Evolutionary conservation across 768 basidiomycete genomes (phyloP).

Genomic region (Guyanaporus albipodus): DNA sequence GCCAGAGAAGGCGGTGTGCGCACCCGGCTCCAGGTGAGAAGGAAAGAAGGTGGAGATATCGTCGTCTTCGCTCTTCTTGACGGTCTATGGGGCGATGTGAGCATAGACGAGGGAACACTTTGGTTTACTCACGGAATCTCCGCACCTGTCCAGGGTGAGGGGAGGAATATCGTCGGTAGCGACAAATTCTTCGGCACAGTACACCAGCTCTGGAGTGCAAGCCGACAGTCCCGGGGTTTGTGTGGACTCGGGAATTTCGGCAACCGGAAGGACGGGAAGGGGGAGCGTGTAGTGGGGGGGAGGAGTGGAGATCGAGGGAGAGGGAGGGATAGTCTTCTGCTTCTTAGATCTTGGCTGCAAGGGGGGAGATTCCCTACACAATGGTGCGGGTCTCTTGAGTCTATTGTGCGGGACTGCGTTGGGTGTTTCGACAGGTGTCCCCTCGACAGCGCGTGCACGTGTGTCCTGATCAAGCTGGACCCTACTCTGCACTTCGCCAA

Average conservation of each 20-base stretch:
- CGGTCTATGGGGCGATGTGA: slow-evolving; percentile 15
- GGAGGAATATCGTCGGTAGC: slow-evolving; percentile 35
- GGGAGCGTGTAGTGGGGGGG: background rate
- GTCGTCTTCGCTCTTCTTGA: slow-evolving; percentile 1
- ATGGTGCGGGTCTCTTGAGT: slow-evolving; percentile 8
- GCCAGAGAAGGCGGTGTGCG: slow-evolving; percentile 23
- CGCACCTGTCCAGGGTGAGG: slow-evolving; percentile 27
- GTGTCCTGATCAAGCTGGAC: background rate
- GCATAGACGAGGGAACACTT: background rate
- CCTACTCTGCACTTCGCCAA: slow-evolving; percentile 8
- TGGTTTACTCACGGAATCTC: slow-evolving; percentile 17
- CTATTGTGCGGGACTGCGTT: background rate
- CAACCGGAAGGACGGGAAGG: background rate
- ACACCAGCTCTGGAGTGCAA: slow-evolving; percentile 20
- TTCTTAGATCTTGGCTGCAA: slow-evolving; percentile 8
- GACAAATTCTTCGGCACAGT: slow-evolving; percentile 26
- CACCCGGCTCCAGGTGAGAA: slow-evolving; percentile 20
- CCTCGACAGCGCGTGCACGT: background rate
- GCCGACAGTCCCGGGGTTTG: background rate
- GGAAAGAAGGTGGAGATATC: slow-evolving; percentile 11
- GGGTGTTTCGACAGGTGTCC: background rate
- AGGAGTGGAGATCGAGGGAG: background rate
- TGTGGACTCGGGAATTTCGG: background rate
- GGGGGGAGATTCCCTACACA: background rate
- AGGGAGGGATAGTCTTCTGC: background rate